Conservation (phyloP, 148 eudicot species). For the Silene uniflora region DNA sequence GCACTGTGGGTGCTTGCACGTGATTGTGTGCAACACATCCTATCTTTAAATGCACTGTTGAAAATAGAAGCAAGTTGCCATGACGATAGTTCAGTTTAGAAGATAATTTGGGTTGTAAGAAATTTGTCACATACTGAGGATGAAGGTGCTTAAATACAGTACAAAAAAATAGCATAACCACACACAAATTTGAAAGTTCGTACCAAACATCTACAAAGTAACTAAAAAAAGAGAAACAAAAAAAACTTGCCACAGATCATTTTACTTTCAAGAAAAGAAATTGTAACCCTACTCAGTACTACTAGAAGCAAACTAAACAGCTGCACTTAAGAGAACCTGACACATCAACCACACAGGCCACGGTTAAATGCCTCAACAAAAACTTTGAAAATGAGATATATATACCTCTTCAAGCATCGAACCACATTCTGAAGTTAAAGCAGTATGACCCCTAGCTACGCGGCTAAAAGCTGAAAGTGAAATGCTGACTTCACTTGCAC, state of each 20-base stretch:
- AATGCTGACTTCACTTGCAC: constrained; percentile 75
- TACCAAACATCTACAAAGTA: neutral
- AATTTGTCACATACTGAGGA: neutral
- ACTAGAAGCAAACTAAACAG: constrained; percentile 1
- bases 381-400: neutral
- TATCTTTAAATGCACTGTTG: neutral
- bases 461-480: constrained; percentile 66
- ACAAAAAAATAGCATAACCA: neutral
- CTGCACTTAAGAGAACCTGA: constrained; percentile 1
- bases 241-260: neutral
- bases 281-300: neutral
- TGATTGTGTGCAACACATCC: constrained; percentile 6
- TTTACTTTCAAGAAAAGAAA: neutral
- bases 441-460: constrained; percentile 64
- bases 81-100: neutral
- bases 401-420: constrained; percentile 98
- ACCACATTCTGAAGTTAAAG: constrained; percentile 93
- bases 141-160: too few species aligned
- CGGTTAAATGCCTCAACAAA: neutral
- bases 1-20: neutral
- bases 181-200: neutral
- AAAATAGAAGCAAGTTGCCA: constrained; percentile 6
- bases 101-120: neutral
- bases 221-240: neutral
- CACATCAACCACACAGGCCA: constrained; percentile 4